Evolutionary conservation across 2,329 filamentous ascomycete species (phyloP).

Genomic region (Apiospora aurea): DNA sequence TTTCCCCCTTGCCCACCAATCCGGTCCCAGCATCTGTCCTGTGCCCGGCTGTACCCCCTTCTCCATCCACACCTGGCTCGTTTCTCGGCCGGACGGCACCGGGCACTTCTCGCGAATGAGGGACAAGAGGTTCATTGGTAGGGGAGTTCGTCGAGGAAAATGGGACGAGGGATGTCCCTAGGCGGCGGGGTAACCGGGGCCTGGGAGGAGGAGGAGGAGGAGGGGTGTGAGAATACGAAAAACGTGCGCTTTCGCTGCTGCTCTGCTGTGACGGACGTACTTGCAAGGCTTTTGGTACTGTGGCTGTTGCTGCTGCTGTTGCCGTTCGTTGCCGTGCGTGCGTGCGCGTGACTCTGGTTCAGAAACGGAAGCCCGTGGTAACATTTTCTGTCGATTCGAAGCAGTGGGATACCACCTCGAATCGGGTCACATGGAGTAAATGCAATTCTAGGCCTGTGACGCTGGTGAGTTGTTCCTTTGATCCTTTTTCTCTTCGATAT

Average conservation of each 20-base stretch:
- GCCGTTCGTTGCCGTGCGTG: no score
- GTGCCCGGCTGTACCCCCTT: no score
- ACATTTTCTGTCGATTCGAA: slow-evolving; percentile 11
- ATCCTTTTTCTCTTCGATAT: neutral
- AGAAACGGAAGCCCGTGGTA: neutral
- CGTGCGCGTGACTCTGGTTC: neutral
- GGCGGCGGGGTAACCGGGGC: neutral
- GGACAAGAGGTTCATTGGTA: neutral
- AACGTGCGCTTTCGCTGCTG: neutral
- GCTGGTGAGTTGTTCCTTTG: neutral
- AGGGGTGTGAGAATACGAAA: neutral
- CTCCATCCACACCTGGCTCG: neutral
- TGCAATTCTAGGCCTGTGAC: neutral
- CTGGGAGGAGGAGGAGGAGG: neutral
- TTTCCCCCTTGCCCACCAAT: neutral
- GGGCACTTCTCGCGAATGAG: slow-evolving; percentile 1
- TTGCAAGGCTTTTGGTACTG: no score
- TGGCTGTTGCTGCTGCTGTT: no score
- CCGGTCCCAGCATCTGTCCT: neutral
- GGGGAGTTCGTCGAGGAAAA: no score
- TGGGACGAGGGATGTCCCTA: neutral
- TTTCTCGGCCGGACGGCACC: slow-evolving; percentile 19
- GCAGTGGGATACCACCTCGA: slow-evolving; percentile 3
- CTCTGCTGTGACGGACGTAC: no score
- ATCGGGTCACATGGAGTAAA: slow-evolving; percentile 1